A percentile compares a stretch with the other conserved stretches of the same genome.
Conservation (phyloP, 163 green algal species). For the Chlorella variabilis region DNA sequence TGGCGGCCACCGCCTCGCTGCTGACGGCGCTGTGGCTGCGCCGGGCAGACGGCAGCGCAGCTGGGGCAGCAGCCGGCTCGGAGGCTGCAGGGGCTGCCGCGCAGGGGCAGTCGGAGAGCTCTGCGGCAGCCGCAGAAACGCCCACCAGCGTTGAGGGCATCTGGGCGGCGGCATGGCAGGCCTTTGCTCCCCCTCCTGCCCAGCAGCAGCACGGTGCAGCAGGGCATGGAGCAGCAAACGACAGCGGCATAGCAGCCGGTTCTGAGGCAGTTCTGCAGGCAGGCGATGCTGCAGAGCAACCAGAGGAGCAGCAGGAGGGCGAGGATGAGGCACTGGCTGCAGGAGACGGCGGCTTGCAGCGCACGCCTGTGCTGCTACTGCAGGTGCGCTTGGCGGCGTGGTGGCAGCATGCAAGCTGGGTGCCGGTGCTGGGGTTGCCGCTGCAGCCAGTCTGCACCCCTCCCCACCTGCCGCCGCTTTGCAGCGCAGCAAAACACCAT, state of each 20-base stretch:
- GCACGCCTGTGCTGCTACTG: constrained; percentile 23
- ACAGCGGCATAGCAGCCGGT: no score
- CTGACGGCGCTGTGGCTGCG: constrained; percentile 11
- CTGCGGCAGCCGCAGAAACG: background rate
- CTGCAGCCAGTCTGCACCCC: no score
- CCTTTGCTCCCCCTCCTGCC: background rate
- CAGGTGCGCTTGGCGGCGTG: no score
- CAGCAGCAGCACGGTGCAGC: constrained; percentile 9
- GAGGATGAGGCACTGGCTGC: background rate
- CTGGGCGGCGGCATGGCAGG: constrained; percentile 2
- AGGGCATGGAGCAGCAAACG: background rate
- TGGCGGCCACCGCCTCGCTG: background rate
- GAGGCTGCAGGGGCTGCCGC: no score
- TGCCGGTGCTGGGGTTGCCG: no score
- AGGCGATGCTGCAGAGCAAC: no score
- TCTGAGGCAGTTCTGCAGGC: no score
- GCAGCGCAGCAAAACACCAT: no score
- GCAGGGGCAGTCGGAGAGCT: background rate
- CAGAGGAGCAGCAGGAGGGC: background rate
- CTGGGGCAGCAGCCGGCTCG: background rate
- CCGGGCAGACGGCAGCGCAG: background rate
- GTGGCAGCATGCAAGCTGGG: no score
- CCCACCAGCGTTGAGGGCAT: background rate
- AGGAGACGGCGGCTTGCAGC: background rate
- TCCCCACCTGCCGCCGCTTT: background rate